Conservation (phyloP, 306 rosid species). For the Alnus rubra region DNA sequence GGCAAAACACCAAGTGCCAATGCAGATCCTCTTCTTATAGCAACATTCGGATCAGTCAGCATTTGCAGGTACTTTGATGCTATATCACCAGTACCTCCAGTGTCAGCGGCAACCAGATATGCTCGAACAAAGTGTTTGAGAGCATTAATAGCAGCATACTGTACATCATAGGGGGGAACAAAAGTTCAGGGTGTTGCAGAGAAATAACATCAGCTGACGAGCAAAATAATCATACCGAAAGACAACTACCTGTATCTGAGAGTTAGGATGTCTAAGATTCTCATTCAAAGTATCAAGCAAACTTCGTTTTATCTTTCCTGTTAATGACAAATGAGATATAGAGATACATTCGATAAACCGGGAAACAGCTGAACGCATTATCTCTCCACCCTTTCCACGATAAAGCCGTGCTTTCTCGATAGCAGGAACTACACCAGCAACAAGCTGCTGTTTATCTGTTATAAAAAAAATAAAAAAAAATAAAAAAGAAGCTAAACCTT, state of each 20-base stretch:
- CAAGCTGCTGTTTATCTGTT: conserved; percentile 73
- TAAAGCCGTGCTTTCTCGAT: conserved; percentile 92
- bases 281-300: conserved; percentile 82
- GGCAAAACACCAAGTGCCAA: conserved; percentile 86
- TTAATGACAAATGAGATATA: conserved; percentile 46
- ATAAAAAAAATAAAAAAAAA: conserved; percentile 12
- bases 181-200: conserved; percentile 22
- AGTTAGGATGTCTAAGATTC: conserved; percentile 94
- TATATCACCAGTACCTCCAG: conserved; percentile 50
- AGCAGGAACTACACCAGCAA: conserved; percentile 79
- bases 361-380: conserved; percentile 94
- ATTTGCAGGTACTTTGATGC: conserved; percentile 63
- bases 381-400: conserved; percentile 99
- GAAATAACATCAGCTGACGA: conserved; percentile 17
- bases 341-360: conserved; percentile 86
- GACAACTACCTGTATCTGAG: conserved; percentile 85
- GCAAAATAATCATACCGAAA: conserved; percentile 12
- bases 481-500: neutral
- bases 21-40: conserved; percentile 94
- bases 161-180: conserved; percentile 29
- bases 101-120: conserved; percentile 53
- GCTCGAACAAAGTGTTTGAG: conserved; percentile 66
- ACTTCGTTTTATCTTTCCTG: conserved; percentile 67
- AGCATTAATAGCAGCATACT: conserved; percentile 85
- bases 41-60: conserved; percentile 81